Evolutionary conservation across 1,284 basidiomycete species (phyloP).

Genomic region (Papiliotrema terrestris): DNA sequence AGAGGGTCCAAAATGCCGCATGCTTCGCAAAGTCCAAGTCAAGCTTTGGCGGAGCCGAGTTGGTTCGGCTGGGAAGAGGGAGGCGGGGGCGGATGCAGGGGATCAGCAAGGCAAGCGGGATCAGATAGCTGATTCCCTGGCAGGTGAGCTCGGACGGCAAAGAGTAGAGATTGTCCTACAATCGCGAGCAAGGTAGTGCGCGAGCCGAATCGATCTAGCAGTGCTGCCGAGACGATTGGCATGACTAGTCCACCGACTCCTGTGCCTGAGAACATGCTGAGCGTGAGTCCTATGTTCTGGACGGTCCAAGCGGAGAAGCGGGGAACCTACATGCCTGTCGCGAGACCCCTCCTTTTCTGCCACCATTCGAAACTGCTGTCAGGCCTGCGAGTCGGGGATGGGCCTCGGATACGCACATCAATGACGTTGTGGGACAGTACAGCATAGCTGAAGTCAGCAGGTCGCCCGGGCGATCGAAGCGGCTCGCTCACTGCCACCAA

Average conservation of each 20-base stretch:
- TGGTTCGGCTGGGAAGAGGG: slow-evolving; percentile 8
- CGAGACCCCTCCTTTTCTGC: slow-evolving; percentile 21
- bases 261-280: slow-evolving; percentile 26
- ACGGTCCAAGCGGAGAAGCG: no score
- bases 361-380: slow-evolving; percentile 28
- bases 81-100: slow-evolving; percentile 25
- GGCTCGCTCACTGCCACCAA: slow-evolving; percentile 23
- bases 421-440: slow-evolving; percentile 24
- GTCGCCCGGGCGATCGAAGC: background rate
- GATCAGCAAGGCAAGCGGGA: slow-evolving; percentile 17
- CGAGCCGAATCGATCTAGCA: slow-evolving; percentile 17
- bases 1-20: slow-evolving; percentile 23
- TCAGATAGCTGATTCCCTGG: slow-evolving; percentile 16
- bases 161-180: slow-evolving; percentile 6
- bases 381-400: background rate
- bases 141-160: background rate
- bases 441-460: slow-evolving; percentile 12
- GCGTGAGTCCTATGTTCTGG: no score
- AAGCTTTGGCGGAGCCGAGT: slow-evolving; percentile 6
- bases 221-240: slow-evolving; percentile 21
- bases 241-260: slow-evolving; percentile 29
- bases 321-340: slow-evolving; percentile 18
- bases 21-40: slow-evolving; percentile 17
- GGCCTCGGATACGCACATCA: slow-evolving; percentile 14
- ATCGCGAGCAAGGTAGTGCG: slow-evolving; percentile 21